Base-by-base conservation (phyloP, 352 stramenopile species). In the Globisporangium recalcitrans region DNA sequence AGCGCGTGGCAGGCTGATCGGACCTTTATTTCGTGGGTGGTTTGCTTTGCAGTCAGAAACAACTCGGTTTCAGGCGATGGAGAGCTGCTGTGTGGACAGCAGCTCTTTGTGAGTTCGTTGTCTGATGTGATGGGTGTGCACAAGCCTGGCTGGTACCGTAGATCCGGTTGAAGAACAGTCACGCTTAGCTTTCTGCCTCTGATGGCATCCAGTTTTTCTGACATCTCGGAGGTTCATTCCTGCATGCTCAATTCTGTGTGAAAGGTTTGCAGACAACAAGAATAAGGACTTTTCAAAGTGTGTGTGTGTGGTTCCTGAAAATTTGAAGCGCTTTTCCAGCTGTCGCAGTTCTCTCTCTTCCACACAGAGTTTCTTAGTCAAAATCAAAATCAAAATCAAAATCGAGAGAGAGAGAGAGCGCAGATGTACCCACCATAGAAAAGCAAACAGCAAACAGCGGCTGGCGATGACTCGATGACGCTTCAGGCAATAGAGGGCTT, bases 91-190 rank as follows among this genome's bases (percentile, higher is more conserved):
- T 46, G 38, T n/a, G n/a, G n/a, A n/a, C n/a, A n/a, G n/a, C n/a
- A n/a, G n/a, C n/a, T n/a, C n/a, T n/a, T n/a, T n/a, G n/a, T n/a
- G 38, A 11, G 36, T 44, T n/a, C n/a, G 32, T 5, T 7, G 4
- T 21, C 14, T 46, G 38, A 46, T 31, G 38, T 46, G 16, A 46
- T 46, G 38, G 38, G 38, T 46, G 38, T n/a, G 36, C 14, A n/a
- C 36, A 44, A 44, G 3, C 5, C 14, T 44, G 19, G 36, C 38
- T 46, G 16, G 11, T 40, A 1, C 19, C 19, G 32, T 13, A 11
- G 51, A 29, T 56, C 27, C 51, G 42, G 51, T 56, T 56, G 51
- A 56, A 56, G 51, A 57, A 57, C 51, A 57, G 51, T 44, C 13
- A 44, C 29, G 7, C 4, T n/a, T 36, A 13, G 47, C 11, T 34